These are phyloP conservation scores for Diaporthe sp. DNA, from an alignment of 2,329 filamentous ascomycete species.

Conservation along the genomic window DNA sequence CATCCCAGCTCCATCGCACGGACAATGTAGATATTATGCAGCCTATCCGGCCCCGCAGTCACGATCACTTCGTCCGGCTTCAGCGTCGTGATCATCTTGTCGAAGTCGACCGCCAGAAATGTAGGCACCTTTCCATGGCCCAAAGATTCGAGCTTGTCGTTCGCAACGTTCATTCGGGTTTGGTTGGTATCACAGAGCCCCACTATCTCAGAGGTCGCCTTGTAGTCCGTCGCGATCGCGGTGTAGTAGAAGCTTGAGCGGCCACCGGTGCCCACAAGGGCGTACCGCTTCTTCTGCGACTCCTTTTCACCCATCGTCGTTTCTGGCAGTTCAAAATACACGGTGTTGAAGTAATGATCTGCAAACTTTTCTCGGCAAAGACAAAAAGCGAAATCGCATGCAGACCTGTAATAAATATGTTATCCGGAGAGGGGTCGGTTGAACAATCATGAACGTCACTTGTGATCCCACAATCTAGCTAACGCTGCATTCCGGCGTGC, in stretches of 20 bases:
- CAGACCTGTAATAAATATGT: background rate
- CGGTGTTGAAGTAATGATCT: background rate
- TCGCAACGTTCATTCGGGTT: constrained; percentile 68
- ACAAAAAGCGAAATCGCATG: background rate
- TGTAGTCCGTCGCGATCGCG: constrained; percentile 64
- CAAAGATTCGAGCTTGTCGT: constrained; percentile 56
- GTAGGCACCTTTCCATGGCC: constrained; percentile 62
- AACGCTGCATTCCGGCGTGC: background rate
- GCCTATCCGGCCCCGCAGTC: constrained; percentile 69
- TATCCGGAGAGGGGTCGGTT: background rate
- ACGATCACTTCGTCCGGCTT: constrained; percentile 71
- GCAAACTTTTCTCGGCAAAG: background rate
- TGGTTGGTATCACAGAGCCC: constrained; percentile 70
- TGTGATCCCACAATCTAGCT: background rate
- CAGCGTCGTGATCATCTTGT: constrained; percentile 66
- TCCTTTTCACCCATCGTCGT: background rate
- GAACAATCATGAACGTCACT: constrained; percentile 9
- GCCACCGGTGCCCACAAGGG: constrained; percentile 68
- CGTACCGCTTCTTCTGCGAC: constrained; percentile 55
- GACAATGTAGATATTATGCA: constrained; percentile 69
- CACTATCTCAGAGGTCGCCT: constrained; percentile 60
- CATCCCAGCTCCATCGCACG: constrained; percentile 68
- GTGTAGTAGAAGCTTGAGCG: constrained; percentile 71
- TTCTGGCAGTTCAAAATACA: background rate
- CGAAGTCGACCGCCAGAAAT: constrained; percentile 65